Percentiles rank a stretch among this genome's conserved stretches.
phyloP scores from a whole-genome alignment of 2,329 filamentous ascomycete species.

The Dactylellina cionopaga region DNA sequence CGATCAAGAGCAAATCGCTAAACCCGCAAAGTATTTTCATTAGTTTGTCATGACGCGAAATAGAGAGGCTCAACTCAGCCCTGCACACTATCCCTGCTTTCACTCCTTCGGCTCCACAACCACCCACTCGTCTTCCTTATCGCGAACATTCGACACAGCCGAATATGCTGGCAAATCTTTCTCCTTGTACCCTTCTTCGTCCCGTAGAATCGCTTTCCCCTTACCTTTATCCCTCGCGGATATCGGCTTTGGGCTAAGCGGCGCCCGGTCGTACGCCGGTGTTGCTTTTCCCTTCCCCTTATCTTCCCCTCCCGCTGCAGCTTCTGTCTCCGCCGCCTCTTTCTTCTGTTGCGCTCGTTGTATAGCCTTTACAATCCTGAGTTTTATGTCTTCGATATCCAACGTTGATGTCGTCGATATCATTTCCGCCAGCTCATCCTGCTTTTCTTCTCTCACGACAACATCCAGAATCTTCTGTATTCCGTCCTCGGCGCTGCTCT shows the following conservation, averaged over 20 bases:
- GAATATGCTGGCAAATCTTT: conserved; percentile 32
- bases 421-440: conserved; percentile 31
- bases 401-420: conserved; percentile 23
- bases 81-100: too few species aligned
- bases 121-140: conserved; percentile 33
- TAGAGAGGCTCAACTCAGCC: too few species aligned
- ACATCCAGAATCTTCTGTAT: conserved; percentile 20
- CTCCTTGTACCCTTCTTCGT: conserved; percentile 7
- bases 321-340: conserved; percentile 1
- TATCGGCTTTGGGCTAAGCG: conserved; percentile 41
- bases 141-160: background rate
- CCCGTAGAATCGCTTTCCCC: conserved; percentile 34
- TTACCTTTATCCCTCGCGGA: conserved; percentile 39
- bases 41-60: too few species aligned
- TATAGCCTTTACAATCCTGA: conserved; percentile 16
- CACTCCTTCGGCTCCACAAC: conserved; percentile 42
- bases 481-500: conserved; percentile 17
- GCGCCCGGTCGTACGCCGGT: background rate
- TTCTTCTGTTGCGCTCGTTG: background rate
- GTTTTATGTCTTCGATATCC: conserved; percentile 19
- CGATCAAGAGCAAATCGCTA: background rate
- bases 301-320: background rate
- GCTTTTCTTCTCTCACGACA: conserved; percentile 3
- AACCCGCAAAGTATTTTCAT: background rate
- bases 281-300: conserved; percentile 31